A percentile compares a stretch with the other conserved stretches of the same genome.
Conservation (phyloP, 2,329 filamentous ascomycete species). For the Metarhizium anisopliae region DNA sequence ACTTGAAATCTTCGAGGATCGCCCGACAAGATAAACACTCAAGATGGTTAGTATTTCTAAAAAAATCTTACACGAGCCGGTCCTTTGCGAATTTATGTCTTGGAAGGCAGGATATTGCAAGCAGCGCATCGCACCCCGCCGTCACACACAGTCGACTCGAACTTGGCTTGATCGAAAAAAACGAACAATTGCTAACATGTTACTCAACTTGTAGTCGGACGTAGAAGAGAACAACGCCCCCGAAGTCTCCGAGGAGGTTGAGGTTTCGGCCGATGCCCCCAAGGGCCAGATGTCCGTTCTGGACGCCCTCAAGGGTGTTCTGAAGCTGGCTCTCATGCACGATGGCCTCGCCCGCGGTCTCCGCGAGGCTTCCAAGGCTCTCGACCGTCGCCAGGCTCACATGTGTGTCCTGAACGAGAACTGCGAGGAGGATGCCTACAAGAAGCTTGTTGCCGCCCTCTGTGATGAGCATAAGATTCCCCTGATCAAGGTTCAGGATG, state of each 20-base stretch:
- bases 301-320: conserved; percentile 96
- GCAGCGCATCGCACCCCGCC: background rate
- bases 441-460: conserved; percentile 98
- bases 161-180: background rate
- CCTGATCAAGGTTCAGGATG: conserved; percentile 98
- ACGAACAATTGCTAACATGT: conserved; percentile 7
- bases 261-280: conserved; percentile 86
- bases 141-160: background rate
- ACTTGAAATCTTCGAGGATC: conserved; percentile 56
- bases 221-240: conserved; percentile 97
- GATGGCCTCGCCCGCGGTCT: conserved; percentile 98
- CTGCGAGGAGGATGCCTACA: conserved; percentile 99
- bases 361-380: conserved; percentile 95
- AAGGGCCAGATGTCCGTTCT: conserved; percentile 96
- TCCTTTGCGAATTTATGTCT: background rate
- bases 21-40: conserved; percentile 48
- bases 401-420: conserved; percentile 99
- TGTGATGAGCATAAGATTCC: conserved; percentile 99
- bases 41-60: conserved; percentile 47
- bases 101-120: background rate
- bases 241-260: conserved; percentile 81
- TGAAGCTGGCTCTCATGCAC: conserved; percentile 99
- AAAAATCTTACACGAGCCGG: background rate
- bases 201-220: conserved; percentile 66
- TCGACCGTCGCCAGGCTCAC: conserved; percentile 97